Percentiles rank a stretch among this genome's conserved stretches.
Evolutionary conservation across 768 basidiomycete genomes (phyloP).

Genomic region (Rhodosporidiobolus sp.): DNA sequence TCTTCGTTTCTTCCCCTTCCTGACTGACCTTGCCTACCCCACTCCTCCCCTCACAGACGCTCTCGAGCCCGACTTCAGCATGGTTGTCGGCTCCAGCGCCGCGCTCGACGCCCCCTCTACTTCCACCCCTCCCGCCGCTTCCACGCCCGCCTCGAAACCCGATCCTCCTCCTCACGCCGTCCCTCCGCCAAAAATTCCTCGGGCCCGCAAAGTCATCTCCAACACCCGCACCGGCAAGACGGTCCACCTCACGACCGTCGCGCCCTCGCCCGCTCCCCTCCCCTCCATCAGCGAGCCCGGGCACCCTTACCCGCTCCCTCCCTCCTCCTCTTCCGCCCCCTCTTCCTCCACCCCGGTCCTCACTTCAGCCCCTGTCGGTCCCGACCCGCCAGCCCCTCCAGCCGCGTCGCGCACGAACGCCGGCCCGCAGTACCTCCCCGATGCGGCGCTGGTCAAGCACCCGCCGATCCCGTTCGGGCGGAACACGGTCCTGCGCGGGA

Average conservation of each 20-base stretch:
- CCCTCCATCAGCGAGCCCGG: background rate
- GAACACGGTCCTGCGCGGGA: constrained; percentile 33
- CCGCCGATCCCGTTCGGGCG: constrained; percentile 24
- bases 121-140: too few species aligned
- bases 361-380: too few species aligned
- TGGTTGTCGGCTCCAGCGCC: too few species aligned
- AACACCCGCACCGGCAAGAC: background rate
- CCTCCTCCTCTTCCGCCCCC: background rate
- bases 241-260: background rate
- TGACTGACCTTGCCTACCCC: too few species aligned
- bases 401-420: constrained; percentile 7
- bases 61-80: too few species aligned
- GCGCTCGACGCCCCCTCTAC: too few species aligned
- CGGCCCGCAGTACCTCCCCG: constrained; percentile 13
- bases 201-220: too few species aligned
- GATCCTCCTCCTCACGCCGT: background rate
- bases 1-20: too few species aligned
- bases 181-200: too few species aligned
- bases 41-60: too few species aligned
- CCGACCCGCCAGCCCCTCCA: background rate
- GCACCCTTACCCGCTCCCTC: too few species aligned
- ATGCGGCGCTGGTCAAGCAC: constrained; percentile 12
- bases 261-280: background rate
- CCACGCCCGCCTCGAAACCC: background rate
- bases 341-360: background rate